phyloP scores from a whole-genome alignment of 768 basidiomycete species.

The Russula sp. region DNA sequence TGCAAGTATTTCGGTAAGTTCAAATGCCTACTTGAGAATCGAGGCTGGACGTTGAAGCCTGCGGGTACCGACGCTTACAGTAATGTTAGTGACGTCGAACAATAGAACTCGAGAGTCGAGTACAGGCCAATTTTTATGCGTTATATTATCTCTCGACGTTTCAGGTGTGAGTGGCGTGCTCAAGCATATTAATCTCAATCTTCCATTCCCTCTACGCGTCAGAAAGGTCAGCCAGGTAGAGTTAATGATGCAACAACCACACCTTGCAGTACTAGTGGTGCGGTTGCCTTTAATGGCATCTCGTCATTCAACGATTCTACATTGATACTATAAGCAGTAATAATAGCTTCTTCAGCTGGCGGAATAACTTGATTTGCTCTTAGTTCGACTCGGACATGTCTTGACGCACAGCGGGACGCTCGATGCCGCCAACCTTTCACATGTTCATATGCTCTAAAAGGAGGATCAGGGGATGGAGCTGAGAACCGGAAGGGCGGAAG shows the following conservation, averaged over 20 bases:
- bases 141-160: background rate
- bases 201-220: conserved; percentile 40
- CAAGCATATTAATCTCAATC: background rate
- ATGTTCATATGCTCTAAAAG: conserved; percentile 35
- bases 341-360: conserved; percentile 41
- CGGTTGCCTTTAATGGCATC: conserved; percentile 47
- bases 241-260: background rate
- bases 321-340: conserved; percentile 42
- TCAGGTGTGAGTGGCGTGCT: background rate
- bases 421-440: conserved; percentile 23
- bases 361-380: conserved; percentile 40
- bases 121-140: background rate
- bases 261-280: conserved; percentile 36
- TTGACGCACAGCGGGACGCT: background rate
- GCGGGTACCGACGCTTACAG: too few species aligned
- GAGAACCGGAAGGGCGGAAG: background rate
- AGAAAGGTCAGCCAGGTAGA: background rate
- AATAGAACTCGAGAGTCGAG: background rate
- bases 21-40: conserved; percentile 38
- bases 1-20: conserved; percentile 36
- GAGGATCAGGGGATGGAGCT: background rate
- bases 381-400: conserved; percentile 10
- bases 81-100: background rate
- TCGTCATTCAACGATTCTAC: conserved; percentile 45
- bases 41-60: background rate